Evolutionary conservation across 306 rosid genomes (phyloP).

Genomic region (Prunus fruticosa): DNA sequence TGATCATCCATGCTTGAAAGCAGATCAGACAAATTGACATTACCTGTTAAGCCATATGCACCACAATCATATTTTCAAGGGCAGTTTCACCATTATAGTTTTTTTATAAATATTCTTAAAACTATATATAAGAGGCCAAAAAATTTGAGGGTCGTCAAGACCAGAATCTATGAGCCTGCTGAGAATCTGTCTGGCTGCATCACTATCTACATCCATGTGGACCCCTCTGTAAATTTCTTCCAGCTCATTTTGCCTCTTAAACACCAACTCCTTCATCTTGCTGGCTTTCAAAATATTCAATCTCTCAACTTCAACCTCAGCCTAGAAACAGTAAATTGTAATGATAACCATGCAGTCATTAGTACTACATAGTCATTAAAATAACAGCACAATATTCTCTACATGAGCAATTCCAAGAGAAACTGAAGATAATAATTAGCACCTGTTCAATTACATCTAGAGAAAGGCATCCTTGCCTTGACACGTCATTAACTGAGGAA

Average conservation of each 20-base stretch:
- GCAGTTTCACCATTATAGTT: background rate
- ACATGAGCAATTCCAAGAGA: conserved; percentile 16
- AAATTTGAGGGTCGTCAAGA: conserved; percentile 18
- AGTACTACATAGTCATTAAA: conserved; percentile 7
- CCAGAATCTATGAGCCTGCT: conserved; percentile 72
- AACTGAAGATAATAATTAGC: conserved; percentile 15
- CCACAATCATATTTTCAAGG: background rate
- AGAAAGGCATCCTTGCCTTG: conserved; percentile 67
- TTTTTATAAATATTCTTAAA: background rate
- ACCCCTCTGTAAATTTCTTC: conserved; percentile 79
- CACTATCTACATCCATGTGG: conserved; percentile 78
- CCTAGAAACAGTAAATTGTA: conserved; percentile 33
- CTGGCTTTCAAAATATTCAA: conserved; percentile 72
- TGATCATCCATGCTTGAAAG: conserved; percentile 88
- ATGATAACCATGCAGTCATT: conserved; percentile 1
- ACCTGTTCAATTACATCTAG: conserved; percentile 72
- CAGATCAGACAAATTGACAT: conserved; percentile 54
- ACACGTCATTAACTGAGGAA: conserved; percentile 62
- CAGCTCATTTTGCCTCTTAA: conserved; percentile 81
- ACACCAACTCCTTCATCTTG: conserved; percentile 76
- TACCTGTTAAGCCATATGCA: conserved; percentile 47
- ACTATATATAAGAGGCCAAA: background rate
- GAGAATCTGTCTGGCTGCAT: conserved; percentile 63
- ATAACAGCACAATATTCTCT: background rate
- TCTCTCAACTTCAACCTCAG: conserved; percentile 64